Evolutionary conservation across 306 rosid genomes (phyloP).

Genomic region (Cicer pinnatifidum): DNA sequence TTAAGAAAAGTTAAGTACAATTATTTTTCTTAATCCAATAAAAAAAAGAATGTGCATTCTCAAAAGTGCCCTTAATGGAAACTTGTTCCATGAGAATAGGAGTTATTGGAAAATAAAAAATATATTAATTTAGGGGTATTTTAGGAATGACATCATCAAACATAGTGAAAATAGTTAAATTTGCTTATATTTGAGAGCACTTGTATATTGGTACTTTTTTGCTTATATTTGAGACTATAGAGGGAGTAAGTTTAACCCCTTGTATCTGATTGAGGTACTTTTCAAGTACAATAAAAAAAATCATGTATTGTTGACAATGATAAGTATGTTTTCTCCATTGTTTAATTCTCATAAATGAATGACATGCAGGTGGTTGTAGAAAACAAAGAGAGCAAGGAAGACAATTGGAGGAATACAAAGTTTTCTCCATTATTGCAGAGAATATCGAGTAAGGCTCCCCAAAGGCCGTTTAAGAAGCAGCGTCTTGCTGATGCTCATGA

Average conservation of each 20-base stretch:
- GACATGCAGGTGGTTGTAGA: slow-evolving; percentile 62
- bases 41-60: background rate
- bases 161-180: background rate
- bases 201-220: background rate
- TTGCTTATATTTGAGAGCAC: background rate
- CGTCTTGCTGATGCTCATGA: slow-evolving; percentile 68
- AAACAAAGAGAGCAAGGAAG: slow-evolving; percentile 61
- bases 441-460: slow-evolving; percentile 58
- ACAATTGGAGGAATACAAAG: slow-evolving; percentile 54
- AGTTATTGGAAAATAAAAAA: background rate
- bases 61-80: background rate
- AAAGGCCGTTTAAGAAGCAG: slow-evolving; percentile 77
- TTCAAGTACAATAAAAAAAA: background rate
- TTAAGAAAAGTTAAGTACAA: background rate
- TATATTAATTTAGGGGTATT: background rate
- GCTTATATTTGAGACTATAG: background rate
- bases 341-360: slow-evolving; percentile 32
- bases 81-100: slow-evolving; percentile 1
- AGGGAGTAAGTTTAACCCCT: background rate
- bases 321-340: background rate
- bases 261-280: background rate
- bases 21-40: background rate
- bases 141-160: background rate
- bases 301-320: slow-evolving; percentile 22
- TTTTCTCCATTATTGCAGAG: slow-evolving; percentile 63